Evolutionary conservation across 208 protist species (phyloP), one percentile per base, ranked within the genome.

Genomic region (Leptomonas pyrrhocoris): DNA sequence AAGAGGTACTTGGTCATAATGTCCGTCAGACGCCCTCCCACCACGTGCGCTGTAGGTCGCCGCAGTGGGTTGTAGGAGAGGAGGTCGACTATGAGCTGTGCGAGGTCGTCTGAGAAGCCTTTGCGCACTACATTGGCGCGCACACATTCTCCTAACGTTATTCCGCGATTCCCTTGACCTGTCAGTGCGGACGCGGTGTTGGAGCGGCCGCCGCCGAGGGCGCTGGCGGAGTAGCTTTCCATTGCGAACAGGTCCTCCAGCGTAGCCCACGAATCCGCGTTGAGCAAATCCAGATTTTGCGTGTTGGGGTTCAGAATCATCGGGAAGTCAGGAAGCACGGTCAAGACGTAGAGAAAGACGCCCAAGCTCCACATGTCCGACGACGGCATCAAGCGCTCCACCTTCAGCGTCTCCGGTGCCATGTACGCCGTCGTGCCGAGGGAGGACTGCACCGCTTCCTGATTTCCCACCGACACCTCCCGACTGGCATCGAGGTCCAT

Each of bases 291-390:
- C 13, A 77, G 55, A 12, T 88, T 70, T 12, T 71, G 62, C 0
- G 84, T 89, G 46, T 75, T 77, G 31, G 77, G 80, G 60, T 92
- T 81, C 38, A 74, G 11, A 48, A 93, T 80, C 86, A 89, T 90
- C 13, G 88, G 85, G 57, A 86, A 96, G 40, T 92, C 83, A 0
- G 90, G 90, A 61, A 93, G 79, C 63, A 90, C 79, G 0, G 81
- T 73, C 55, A 96, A 58, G 23, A 93, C 84, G 56, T 90, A 94
- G 12, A 94, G 72, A n/a, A 94, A 55, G 28, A 96, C 80, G 36
- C 90, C 90, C 2, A 94, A 59, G n/a, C 73, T 81, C 82, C 84
- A 96, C 81, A 94, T 86, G 38, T 96, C 90, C 2, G 90, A 93
- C 42, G 80, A 84, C 23, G 87, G 81, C 79, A 86, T 90, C 40